Evolutionary conservation across 2,329 filamentous ascomycete species (phyloP).

Genomic region (Stylonectria norvegica): DNA sequence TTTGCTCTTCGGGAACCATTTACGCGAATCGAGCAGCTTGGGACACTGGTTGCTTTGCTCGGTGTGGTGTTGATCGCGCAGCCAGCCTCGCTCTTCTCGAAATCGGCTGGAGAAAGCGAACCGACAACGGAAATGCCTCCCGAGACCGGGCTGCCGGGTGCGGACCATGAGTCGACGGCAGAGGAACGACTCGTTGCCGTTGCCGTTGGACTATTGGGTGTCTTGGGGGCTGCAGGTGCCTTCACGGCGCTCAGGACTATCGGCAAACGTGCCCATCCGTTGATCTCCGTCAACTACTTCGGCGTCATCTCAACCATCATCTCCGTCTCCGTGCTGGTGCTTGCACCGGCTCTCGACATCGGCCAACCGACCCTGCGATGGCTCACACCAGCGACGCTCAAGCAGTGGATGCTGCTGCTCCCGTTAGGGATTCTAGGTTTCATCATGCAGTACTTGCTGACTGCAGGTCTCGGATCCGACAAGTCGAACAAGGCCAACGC

Average conservation of each 20-base stretch:
- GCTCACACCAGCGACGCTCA: constrained; percentile 37
- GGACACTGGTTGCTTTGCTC: constrained; percentile 68
- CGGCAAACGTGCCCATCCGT: constrained; percentile 71
- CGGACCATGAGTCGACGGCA: constrained; percentile 47
- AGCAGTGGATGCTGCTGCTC: constrained; percentile 64
- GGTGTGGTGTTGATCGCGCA: constrained; percentile 83
- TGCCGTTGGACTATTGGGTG: constrained; percentile 69
- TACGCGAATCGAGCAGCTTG: constrained; percentile 71
- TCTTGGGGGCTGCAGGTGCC: constrained; percentile 70
- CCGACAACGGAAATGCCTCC: constrained; percentile 16
- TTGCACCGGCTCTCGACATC: constrained; percentile 43
- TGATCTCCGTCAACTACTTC: constrained; percentile 88
- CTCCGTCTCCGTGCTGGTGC: constrained; percentile 56
- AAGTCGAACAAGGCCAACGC: constrained; percentile 57
- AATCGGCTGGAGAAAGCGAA: constrained; percentile 16
- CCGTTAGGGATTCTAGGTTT: constrained; percentile 74
- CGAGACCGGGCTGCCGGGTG: constrained; percentile 24
- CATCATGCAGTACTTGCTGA: constrained; percentile 81
- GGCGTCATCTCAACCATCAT: constrained; percentile 67
- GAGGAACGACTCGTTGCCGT: constrained; percentile 68
- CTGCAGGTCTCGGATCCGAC: constrained; percentile 69
- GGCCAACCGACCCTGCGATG: constrained; percentile 46
- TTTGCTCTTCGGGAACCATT: constrained; percentile 73
- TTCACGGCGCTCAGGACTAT: constrained; percentile 77
- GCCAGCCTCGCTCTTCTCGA: constrained; percentile 56